These are phyloP conservation scores for Yarrowia sp. DNA, from an alignment of 805 yeast genomes.

Conservation along the genomic window DNA sequence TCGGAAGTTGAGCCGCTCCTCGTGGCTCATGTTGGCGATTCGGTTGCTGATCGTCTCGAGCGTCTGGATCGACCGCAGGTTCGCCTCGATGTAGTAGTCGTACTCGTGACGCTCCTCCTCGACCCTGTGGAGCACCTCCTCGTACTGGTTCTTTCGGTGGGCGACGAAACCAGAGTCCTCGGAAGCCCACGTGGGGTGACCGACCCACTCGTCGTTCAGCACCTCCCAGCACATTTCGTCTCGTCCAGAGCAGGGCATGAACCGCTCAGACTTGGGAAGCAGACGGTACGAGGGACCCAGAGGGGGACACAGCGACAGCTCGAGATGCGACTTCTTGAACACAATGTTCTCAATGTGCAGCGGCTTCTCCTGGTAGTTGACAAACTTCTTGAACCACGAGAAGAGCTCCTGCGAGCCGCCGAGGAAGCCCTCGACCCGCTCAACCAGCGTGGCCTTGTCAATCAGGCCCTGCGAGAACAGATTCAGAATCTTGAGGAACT, in stretches of 20 bases:
- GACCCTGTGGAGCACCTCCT: constrained; percentile 88
- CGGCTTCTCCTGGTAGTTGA: constrained; percentile 84
- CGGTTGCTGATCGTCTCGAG: constrained; percentile 92
- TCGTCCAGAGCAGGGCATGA: constrained; percentile 96
- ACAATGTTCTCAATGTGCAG: constrained; percentile 80
- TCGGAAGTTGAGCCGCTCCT: constrained; percentile 81
- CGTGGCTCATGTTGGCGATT: constrained; percentile 87
- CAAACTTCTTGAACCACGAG: constrained; percentile 89
- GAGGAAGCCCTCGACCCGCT: constrained; percentile 78
- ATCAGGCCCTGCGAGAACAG: constrained; percentile 87
- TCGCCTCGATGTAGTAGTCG: constrained; percentile 93
- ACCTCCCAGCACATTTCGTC: constrained; percentile 99
- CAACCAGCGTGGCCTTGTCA: constrained; percentile 76
- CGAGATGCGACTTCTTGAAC: constrained; percentile 87
- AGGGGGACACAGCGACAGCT: constrained; percentile 84
- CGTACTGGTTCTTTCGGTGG: constrained; percentile 97
- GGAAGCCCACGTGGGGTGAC: constrained; percentile 99
- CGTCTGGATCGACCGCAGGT: constrained; percentile 90
- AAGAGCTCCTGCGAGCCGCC: constrained; percentile 77
- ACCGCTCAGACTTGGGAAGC: constrained; percentile 89
- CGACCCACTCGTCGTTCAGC: constrained; percentile 97
- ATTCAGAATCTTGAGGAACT: constrained; percentile 83
- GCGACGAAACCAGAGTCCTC: constrained; percentile 99
- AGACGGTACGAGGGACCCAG: constrained; percentile 94
- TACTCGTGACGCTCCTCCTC: constrained; percentile 98